A percentile compares a stretch with the other conserved stretches of the same genome.
Conservation (phyloP, 192 early-diverging fungal genomes). For the Rhizophagus clarus region DNA sequence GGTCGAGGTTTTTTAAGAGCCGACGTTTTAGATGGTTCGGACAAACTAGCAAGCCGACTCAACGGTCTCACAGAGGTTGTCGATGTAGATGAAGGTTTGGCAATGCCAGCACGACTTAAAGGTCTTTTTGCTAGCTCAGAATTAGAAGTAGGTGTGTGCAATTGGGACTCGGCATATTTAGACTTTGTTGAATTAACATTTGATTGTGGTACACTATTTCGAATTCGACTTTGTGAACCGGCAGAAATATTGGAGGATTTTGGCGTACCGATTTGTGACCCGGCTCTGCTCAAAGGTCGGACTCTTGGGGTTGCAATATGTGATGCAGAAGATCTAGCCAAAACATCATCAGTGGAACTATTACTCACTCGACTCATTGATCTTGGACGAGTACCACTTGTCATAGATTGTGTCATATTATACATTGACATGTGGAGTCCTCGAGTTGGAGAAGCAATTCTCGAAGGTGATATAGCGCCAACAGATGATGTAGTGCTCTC, state of each 20-base stretch:
- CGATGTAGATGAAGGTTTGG: background rate
- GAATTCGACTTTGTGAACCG: constrained; percentile 2
- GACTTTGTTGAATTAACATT: background rate
- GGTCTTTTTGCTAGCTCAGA: background rate
- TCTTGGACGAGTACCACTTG: constrained; percentile 20
- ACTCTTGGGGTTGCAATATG: background rate
- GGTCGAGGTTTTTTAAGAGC: constrained; percentile 10
- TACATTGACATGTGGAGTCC: constrained; percentile 3
- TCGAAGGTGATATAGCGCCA: constrained; percentile 10
- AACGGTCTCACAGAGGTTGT: background rate
- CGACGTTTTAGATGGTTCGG: background rate
- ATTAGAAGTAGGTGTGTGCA: background rate
- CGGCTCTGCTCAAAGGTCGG: constrained; percentile 16
- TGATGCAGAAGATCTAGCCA: background rate
- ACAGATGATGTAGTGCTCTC: constrained; percentile 29
- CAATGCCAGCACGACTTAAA: background rate
- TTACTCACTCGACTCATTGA: constrained; percentile 17
- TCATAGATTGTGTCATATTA: background rate
- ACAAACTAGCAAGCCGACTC: background rate
- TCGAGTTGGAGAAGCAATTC: constrained; percentile 23
- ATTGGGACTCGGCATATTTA: background rate
- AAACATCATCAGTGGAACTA: constrained; percentile 25
- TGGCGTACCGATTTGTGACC: background rate
- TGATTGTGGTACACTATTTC: background rate
- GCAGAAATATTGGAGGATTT: constrained; percentile 17